These are phyloP conservation scores for Pyrenula massariospora DNA, from an alignment of 495 filamentous ascomycete species.

Conservation along the genomic window DNA sequence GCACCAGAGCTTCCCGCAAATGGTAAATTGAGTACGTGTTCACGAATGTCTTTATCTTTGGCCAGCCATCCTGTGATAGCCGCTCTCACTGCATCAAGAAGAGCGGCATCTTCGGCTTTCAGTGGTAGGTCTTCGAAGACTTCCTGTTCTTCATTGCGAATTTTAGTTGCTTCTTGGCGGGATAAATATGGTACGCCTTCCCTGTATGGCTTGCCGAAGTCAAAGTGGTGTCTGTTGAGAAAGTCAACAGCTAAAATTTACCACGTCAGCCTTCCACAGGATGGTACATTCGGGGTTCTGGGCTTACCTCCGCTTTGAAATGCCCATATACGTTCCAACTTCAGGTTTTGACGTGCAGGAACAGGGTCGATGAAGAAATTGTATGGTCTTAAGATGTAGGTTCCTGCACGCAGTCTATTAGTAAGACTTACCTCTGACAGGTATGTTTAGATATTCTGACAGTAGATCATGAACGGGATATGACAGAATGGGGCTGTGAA, in stretches of 20 bases:
- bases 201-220: slow-evolving; percentile 42
- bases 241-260: slow-evolving; percentile 45
- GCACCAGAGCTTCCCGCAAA: slow-evolving; percentile 9
- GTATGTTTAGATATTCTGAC: no score
- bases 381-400: slow-evolving; percentile 54
- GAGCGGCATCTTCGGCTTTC: slow-evolving; percentile 39
- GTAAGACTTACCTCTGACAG: slow-evolving; percentile 3
- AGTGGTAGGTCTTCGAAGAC: slow-evolving; percentile 39
- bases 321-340: slow-evolving; percentile 41
- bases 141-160: slow-evolving; percentile 7
- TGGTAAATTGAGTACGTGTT: slow-evolving; percentile 19
- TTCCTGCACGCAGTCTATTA: no score
- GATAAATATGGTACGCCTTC: slow-evolving; percentile 61
- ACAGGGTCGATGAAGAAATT: slow-evolving; percentile 55
- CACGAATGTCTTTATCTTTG: slow-evolving; percentile 5
- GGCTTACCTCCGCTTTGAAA: slow-evolving; percentile 38
- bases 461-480: no score
- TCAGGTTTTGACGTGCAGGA: slow-evolving; percentile 20
- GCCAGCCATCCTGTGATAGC: not conserved
- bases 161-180: slow-evolving; percentile 41
- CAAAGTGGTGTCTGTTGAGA: slow-evolving; percentile 48
- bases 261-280: slow-evolving; percentile 1
- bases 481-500: no score
- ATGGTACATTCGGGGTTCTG: not conserved
- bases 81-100: slow-evolving; percentile 12